These are phyloP conservation scores for Capronia coronata DNA, from an alignment of 2,329 filamentous ascomycete species.

Conservation along the genomic window DNA sequence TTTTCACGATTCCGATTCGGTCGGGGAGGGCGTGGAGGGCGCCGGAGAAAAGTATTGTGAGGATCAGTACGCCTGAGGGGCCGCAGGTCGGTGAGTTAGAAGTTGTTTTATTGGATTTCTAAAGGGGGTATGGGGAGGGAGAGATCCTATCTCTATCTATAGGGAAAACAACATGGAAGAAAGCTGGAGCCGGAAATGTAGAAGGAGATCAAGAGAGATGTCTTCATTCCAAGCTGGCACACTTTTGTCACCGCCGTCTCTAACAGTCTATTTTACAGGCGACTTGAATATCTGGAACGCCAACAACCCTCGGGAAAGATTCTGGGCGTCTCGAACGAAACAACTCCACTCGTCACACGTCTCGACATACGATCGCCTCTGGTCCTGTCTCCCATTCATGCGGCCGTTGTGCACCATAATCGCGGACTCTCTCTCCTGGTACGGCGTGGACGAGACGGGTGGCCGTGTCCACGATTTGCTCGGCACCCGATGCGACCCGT, in stretches of 20 bases:
- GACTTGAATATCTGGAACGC: constrained; percentile 78
- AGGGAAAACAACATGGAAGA: no score
- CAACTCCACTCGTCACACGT: constrained; percentile 75
- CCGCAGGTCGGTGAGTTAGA: constrained; percentile 55
- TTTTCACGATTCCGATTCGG: constrained; percentile 64
- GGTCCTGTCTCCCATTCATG: constrained; percentile 72
- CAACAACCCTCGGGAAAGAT: constrained; percentile 68
- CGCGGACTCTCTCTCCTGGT: constrained; percentile 55
- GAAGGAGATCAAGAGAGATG: no score
- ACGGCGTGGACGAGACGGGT: constrained; percentile 57
- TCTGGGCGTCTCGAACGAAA: constrained; percentile 73
- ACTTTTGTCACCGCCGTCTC: no score
- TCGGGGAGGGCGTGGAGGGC: constrained; percentile 69
- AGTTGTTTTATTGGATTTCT: no score
- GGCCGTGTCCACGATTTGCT: constrained; percentile 69
- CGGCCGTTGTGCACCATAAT: constrained; percentile 64
- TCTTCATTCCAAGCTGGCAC: no score
- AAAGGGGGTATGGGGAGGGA: no score
- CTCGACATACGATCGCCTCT: constrained; percentile 63
- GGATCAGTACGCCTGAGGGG: constrained; percentile 68
- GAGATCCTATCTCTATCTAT: constrained; percentile 3
- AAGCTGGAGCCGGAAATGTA: no score
- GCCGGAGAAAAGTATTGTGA: constrained; percentile 60
- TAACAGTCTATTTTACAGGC: constrained; percentile 42
- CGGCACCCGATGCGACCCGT: constrained; percentile 77